Evolutionary conservation across 2,329 filamentous ascomycete species (phyloP).

Genomic region (Fusarium algeriense): DNA sequence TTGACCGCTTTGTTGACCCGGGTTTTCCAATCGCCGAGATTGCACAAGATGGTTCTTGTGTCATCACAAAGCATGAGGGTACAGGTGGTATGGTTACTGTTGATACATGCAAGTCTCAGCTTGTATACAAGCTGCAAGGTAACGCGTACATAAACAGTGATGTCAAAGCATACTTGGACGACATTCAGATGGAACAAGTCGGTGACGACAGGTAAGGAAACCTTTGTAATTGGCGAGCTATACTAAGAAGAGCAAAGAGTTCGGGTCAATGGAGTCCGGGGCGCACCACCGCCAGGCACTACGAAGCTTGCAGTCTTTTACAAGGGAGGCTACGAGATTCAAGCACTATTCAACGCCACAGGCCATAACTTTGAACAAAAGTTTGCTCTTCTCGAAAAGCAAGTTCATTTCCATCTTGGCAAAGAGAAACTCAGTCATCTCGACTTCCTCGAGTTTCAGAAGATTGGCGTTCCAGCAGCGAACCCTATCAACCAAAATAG

Average conservation of each 20-base stretch:
- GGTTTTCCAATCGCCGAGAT: background rate
- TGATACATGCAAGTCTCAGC: background rate
- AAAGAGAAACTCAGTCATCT: background rate
- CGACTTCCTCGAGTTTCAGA: background rate
- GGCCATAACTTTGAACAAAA: background rate
- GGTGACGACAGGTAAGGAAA: background rate
- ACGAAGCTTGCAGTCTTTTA: background rate
- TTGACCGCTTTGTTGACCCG: background rate
- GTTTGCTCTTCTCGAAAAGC: background rate
- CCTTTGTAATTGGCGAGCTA: accelerated
- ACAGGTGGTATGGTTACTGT: background rate
- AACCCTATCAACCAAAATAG: background rate
- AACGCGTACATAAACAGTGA: background rate
- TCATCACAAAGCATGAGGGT: background rate
- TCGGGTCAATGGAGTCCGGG: background rate
- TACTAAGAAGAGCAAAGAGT: background rate
- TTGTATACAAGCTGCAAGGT: background rate
- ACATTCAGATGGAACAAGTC: background rate
- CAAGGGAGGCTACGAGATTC: background rate
- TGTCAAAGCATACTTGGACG: background rate
- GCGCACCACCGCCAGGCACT: background rate
- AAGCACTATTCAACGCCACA: background rate
- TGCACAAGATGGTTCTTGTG: background rate
- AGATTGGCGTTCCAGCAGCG: background rate
- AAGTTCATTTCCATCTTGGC: background rate